Base-by-base conservation (phyloP, 768 basidiomycete genomes). In the Leccinum longicurvipes region DNA sequence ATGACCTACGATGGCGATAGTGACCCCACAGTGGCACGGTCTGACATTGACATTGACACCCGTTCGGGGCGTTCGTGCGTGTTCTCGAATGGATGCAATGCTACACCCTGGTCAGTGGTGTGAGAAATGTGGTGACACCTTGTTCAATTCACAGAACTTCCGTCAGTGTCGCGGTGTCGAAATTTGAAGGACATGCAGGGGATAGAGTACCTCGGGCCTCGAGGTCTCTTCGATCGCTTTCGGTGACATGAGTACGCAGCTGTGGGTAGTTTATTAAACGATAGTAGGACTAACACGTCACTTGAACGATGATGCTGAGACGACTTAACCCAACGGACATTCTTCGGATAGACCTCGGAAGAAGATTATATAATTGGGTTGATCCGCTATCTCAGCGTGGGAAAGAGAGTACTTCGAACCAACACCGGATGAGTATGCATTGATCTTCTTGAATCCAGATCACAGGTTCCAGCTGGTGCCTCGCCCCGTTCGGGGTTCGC, bases 401-500 rank as follows among this genome's bases (percentile, higher is more conserved):
- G 36, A 39, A 39, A 19, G 5, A 4, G 4, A 19, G 36, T 19
- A 39, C 36, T 39, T n/a, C 9, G 36, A 39, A 39, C n/a, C 36
- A n/a, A n/a, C n/a, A 9, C n/a, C 10, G n/a, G n/a, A 39, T 19
- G 32, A 36, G 29, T 11, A 31, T 31, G 14, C 31, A 31, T 14
- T 14, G 31, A 31, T 2, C 12, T 31, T 31, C n/a, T 39, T 39
- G 36, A 39, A 39, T 39, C 36, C 36, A 42, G 53, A 10, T 21
- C 15, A 8, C 12, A 34, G 32, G 36, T 34, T 34, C 17, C 34
- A 32, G 14, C 34, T n/a, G 36, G 36, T 41, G 49, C 45, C 24
- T 56, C 53, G 51, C 50, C 32, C 51, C 44, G 36, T 63, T 53
- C 56, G 36, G 51, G 31, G 28, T 42, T 23, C 24, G 32, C 32